Percentiles rank a stretch among this genome's conserved stretches.
Conservation (phyloP, 2,329 filamentous ascomycete genomes). For the Pezizomycotina sp. region DNA sequence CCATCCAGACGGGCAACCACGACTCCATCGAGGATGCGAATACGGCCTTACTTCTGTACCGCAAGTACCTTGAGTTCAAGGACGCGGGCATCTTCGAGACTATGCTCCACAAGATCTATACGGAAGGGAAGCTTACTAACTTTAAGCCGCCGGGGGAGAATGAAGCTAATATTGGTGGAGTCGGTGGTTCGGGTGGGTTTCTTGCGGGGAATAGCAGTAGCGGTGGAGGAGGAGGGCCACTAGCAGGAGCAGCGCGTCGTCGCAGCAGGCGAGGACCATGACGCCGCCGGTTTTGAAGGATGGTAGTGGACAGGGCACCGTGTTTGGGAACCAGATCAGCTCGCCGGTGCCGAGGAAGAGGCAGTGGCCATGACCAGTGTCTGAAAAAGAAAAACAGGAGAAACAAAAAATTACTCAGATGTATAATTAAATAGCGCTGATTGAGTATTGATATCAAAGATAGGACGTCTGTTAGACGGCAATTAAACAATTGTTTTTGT, state of each 20-base stretch:
- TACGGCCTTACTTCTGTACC: slow-evolving; percentile 71
- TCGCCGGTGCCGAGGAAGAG: too few species aligned
- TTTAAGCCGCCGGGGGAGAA: slow-evolving; percentile 39
- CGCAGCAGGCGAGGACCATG: too few species aligned
- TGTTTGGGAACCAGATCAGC: too few species aligned
- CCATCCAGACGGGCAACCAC: slow-evolving; percentile 82
- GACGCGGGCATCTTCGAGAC: slow-evolving; percentile 69
- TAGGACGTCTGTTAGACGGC: too few species aligned
- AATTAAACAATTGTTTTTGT: too few species aligned
- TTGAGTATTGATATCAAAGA: too few species aligned
- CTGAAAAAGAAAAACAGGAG: too few species aligned
- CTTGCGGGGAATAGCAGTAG: slow-evolving; percentile 1
- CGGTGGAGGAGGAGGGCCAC: neutral
- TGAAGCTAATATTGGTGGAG: slow-evolving; percentile 7
- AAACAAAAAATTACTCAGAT: too few species aligned
- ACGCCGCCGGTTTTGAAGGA: too few species aligned
- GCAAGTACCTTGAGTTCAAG: slow-evolving; percentile 77
- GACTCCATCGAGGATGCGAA: slow-evolving; percentile 91
- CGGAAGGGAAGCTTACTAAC: slow-evolving; percentile 41
- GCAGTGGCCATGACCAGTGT: too few species aligned
- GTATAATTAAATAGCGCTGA: too few species aligned
- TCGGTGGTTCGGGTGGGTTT: slow-evolving; percentile 9
- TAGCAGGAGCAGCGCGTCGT: neutral
- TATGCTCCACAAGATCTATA: slow-evolving; percentile 78
- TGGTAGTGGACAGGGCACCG: too few species aligned